Evolutionary conservation across 805 yeast species (phyloP), one percentile per base, ranked within the genome.

Genomic region (Saccharomycopsis olivae): DNA sequence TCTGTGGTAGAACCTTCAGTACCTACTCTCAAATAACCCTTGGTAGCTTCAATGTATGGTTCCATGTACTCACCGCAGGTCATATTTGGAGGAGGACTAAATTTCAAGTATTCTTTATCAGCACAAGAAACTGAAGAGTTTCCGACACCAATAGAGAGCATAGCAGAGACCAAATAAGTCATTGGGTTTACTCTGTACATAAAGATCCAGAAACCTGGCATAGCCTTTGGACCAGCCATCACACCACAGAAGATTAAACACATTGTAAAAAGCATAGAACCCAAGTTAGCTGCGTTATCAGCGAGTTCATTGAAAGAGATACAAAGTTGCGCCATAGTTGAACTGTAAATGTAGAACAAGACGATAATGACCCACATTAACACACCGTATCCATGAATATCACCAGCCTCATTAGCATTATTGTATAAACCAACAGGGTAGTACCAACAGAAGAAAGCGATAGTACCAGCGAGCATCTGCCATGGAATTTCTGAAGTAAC

Each of bases 171-270:
- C 61, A 78, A 66, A 49, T 80, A 82, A 1, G 86, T 76, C 47
- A 78, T 61, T 14, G 92, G 89, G 18, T 79, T 73, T 15, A 65
- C 69, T 54, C 87, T 66, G 65, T 79, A 81, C 85, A 81, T 76
- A 66, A 79, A 81, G 33, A 69, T 63, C 87, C 88, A 78, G 66
- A 83, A 83, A n/a, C 85, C 75, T 23, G 82, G 82, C 63, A 78
- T 54, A 24, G 58, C 62, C 15, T 63, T 53, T 33, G 75, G 70
- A 18, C 72, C 62, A 13, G 71, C 75, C 61, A 83, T 62, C 33
- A 79, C 84, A 68, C 94, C 94, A 68, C 86, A 79, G 72, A 82
- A 80, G 40, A 71, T 69, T 60, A 83, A 61, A 29, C 74, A 64
- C 66, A 78, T 59, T 2, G 81, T 73, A 58, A 75, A 78, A 46